Conservation (phyloP, 805 yeast species). For the Tanozyma kutaoensis region DNA sequence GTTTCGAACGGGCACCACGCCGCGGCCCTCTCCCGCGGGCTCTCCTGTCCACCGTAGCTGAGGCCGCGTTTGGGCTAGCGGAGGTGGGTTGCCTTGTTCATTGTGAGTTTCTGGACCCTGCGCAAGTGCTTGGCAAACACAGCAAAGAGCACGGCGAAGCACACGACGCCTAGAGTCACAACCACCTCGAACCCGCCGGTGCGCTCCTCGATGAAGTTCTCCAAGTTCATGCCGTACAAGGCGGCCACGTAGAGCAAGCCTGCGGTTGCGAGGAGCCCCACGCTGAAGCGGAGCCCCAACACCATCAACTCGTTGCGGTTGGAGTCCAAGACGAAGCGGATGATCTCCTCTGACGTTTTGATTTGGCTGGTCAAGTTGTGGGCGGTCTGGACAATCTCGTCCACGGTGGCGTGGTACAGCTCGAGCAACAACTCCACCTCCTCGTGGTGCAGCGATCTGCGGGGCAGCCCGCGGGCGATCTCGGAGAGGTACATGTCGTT, state of each 20-base stretch:
- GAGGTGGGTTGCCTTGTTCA: not conserved
- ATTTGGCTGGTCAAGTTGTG: conserved; percentile 73
- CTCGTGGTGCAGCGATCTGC: conserved; percentile 54
- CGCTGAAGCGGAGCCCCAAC: conserved; percentile 69
- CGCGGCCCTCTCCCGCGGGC: conserved; percentile 22
- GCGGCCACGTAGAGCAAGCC: conserved; percentile 73
- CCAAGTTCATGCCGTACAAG: conserved; percentile 90
- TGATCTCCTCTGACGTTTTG: conserved; percentile 87
- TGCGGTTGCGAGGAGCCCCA: conserved; percentile 74
- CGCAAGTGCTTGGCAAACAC: not conserved
- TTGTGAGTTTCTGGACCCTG: not conserved
- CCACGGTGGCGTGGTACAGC: conserved; percentile 80
- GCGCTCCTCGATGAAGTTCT: conserved; percentile 80
- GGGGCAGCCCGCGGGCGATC: conserved; percentile 25
- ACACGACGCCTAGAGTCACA: conserved; percentile 6
- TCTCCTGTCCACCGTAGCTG: conserved; percentile 17
- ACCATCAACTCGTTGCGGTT: conserved; percentile 90
- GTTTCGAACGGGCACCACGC: conserved; percentile 26
- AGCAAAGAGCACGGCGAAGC: conserved; percentile 1
- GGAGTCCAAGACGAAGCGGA: conserved; percentile 83
- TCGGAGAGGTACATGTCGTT: conserved; percentile 73
- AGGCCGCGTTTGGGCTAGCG: not conserved
- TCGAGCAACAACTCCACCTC: conserved; percentile 88
- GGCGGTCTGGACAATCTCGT: conserved; percentile 86
- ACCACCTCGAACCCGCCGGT: conserved; percentile 48